These are phyloP conservation scores for Pyracantha coccinea DNA, from an alignment of 331 rosid species.

Conservation along the genomic window DNA sequence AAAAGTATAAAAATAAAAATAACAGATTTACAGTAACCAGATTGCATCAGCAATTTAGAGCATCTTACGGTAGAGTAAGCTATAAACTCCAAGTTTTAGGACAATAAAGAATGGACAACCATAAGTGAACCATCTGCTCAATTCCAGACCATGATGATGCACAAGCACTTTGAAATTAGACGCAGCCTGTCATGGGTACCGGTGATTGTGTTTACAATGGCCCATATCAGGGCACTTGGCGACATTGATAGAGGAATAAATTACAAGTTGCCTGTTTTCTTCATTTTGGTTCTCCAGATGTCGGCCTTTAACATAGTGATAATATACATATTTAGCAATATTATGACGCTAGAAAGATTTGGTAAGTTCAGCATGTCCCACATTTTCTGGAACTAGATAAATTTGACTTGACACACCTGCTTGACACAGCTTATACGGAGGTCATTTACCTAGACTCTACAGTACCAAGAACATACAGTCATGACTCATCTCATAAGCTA, in stretches of 20 bases:
- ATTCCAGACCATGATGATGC: not conserved
- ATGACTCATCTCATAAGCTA: not conserved
- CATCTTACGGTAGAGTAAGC: not conserved
- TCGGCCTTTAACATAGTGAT: not conserved
- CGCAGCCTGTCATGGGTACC: not conserved
- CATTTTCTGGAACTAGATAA: not conserved
- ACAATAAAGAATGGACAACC: not conserved
- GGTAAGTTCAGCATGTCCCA: too few relatives aligned
- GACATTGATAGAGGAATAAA: not conserved
- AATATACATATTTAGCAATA: not conserved
- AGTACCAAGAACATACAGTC: slow-evolving; percentile 2
- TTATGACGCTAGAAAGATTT: not conserved
- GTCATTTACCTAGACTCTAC: not conserved
- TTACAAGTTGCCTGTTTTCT: not conserved
- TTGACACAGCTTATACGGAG: not conserved
- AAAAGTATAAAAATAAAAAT: not conserved
- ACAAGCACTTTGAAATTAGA: not conserved
- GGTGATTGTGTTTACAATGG: not conserved
- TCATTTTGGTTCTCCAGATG: too few relatives aligned
- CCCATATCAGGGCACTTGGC: not conserved
- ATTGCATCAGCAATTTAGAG: not conserved
- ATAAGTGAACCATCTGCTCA: not conserved
- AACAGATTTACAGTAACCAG: slow-evolving; percentile 8
- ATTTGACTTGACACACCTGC: not conserved
- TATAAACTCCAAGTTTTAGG: not conserved